phyloP scores from a whole-genome alignment of 148 eudicot genomes.

The Spergularia bocconei region DNA sequence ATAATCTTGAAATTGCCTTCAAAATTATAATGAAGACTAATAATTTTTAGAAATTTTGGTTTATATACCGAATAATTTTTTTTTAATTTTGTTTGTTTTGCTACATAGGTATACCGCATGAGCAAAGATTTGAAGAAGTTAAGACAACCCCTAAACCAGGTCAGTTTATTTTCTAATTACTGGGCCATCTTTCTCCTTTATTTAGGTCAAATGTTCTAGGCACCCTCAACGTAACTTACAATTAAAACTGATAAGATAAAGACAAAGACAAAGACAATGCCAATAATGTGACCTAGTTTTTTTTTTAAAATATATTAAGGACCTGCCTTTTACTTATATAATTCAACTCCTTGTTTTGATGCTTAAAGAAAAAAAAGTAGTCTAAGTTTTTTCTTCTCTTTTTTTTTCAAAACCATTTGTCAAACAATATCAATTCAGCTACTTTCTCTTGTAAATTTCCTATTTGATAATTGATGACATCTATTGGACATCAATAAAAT shows the following conservation, averaged over 20 bases:
- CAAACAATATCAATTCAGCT: constrained; percentile 15
- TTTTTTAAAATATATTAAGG: too few relatives aligned
- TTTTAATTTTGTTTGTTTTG: too few relatives aligned
- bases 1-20: too few relatives aligned
- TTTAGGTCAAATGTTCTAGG: not conserved
- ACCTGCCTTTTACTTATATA: not conserved
- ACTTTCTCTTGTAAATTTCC: not conserved
- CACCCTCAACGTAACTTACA: not conserved
- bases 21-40: not conserved
- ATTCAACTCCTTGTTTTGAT: not conserved
- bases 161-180: too few relatives aligned
- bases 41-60: not conserved
- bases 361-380: constrained; percentile 4
- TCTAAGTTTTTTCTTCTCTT: not conserved
- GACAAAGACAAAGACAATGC: not conserved
- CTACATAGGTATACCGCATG: too few relatives aligned
- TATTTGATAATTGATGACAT: not conserved
- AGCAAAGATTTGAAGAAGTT: too few relatives aligned
- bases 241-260: not conserved
- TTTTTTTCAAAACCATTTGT: not conserved
- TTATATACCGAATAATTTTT: not conserved
- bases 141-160: too few relatives aligned
- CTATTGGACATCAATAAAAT: not conserved
- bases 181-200: too few relatives aligned
- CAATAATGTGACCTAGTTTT: not conserved